Evolutionary conservation across 768 basidiomycete species (phyloP), one percentile per base, ranked within the genome.

Genomic region (Kwoniella dejecticola): DNA sequence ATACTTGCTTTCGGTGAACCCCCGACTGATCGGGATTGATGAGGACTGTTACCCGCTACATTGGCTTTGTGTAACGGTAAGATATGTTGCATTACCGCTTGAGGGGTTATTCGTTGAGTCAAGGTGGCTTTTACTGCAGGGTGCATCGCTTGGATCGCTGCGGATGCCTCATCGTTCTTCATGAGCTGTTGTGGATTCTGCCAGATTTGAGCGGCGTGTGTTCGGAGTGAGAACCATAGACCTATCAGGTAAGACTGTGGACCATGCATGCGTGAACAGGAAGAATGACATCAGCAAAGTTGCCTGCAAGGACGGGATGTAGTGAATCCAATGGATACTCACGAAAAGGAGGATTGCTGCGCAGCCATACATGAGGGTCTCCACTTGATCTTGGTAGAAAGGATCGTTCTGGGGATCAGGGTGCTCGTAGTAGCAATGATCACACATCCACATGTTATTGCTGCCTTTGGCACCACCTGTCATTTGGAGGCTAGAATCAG

Each of bases 191-290:
- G 92, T 2, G 94, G 94, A 75, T 98, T 97, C 76, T 98, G 93
- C 96, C 96, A 99, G 69, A 99, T 99, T 76, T 98, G 96, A 13
- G 89, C 87, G 6, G 96, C 96, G 76, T 99, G 96, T 1, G 96
- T 99, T 47, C 91, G 88, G 17, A 99, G 86, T 38, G 96, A 97
- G 82, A 99, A 99, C 96, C 96, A 98, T 0, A 98, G 83, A 33
- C 96, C 96, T 61, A 98, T 85, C 46, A 97, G 85, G 79, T 99
- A 99, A 1, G 96, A 97, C 93, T 97, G 67, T 45, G 54, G 40
- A 4, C 24, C 11, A n/a, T n/a, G n/a, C n/a, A n/a, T n/a, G n/a
- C n/a, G n/a, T n/a, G 40, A 2, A 15, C 11, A 47, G 21, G 27
- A n/a, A 29, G 7, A 30, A 57, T n/a, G 41, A 24, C 46, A n/a